Evolutionary conservation across 2,329 filamentous ascomycete species (phyloP).

Genomic region (Trichoderma pleuroti): DNA sequence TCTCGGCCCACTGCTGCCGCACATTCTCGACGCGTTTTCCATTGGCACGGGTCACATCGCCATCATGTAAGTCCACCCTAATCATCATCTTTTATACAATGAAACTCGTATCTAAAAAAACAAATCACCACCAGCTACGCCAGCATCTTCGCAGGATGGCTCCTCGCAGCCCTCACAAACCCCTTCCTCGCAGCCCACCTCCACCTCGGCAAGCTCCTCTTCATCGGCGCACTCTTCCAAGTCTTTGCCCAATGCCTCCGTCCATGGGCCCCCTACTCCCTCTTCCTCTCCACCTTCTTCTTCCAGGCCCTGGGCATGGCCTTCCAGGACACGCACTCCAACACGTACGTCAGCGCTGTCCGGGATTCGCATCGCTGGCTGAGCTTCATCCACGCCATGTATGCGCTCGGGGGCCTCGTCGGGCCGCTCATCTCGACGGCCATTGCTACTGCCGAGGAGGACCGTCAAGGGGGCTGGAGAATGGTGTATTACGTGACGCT

Average conservation of each 20-base stretch:
- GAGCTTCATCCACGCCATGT: conserved; percentile 19
- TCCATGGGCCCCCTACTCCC: conserved; percentile 15
- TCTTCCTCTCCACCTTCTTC: conserved; percentile 17
- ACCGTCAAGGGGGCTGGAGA: not conserved
- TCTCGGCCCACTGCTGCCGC: conserved; percentile 14
- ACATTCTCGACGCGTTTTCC: conserved; percentile 16
- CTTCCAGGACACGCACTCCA: conserved; percentile 18
- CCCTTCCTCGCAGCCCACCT: conserved; percentile 16
- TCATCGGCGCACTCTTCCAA: conserved; percentile 17
- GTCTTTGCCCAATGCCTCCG: conserved; percentile 17
- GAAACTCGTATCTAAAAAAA: not conserved
- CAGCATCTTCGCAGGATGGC: conserved; percentile 19
- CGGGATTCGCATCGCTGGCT: conserved; percentile 17
- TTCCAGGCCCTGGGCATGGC: conserved; percentile 18
- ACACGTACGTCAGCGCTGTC: conserved; percentile 11
- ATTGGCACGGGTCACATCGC: conserved; percentile 19
- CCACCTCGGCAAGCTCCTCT: conserved; percentile 4
- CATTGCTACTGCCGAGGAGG: not conserved
- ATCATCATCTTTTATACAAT: not conserved
- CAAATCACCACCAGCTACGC: conserved; percentile 1
- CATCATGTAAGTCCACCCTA: conserved; percentile 1
- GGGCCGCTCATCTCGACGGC: conserved; percentile 18
- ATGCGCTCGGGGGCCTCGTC: conserved; percentile 15
- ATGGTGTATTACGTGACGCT: not conserved
- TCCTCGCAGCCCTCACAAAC: conserved; percentile 18